Conservation (phyloP, 345 rosid genomes). For the Gossypium raimondii region DNA sequence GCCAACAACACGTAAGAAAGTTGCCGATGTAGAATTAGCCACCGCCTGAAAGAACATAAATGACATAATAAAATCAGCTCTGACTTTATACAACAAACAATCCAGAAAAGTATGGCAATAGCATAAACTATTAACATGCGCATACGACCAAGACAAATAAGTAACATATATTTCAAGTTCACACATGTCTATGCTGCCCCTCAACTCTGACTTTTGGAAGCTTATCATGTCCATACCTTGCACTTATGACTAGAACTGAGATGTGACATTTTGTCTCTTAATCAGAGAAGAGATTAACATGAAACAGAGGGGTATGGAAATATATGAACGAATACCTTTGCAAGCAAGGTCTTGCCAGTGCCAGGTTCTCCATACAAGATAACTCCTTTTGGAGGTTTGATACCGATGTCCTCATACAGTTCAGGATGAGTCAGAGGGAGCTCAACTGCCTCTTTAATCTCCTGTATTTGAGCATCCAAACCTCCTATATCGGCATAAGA, state of each 20-base stretch:
- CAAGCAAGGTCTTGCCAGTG: slow-evolving; percentile 95
- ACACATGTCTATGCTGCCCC: not conserved
- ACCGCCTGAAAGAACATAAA: slow-evolving; percentile 59
- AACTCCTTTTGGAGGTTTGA: slow-evolving; percentile 98
- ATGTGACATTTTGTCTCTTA: not conserved
- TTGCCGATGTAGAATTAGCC: slow-evolving; percentile 95
- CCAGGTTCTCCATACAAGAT: slow-evolving; percentile 99
- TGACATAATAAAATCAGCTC: not conserved
- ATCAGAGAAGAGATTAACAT: not conserved
- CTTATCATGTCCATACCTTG: not conserved
- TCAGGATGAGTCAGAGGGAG: slow-evolving; percentile 98
- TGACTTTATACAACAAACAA: not conserved
- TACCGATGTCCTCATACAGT: slow-evolving; percentile 96
- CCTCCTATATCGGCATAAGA: slow-evolving; percentile 99
- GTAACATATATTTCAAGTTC: not conserved
- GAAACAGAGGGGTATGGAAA: not conserved
- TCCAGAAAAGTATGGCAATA: no score
- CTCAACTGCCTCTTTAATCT: slow-evolving; percentile 99
- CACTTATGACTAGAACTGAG: not conserved
- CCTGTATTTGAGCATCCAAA: slow-evolving; percentile 97
- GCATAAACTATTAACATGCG: not conserved
- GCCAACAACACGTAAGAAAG: slow-evolving; percentile 97
- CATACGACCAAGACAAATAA: not conserved
- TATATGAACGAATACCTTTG: slow-evolving; percentile 52
- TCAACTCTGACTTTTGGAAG: not conserved